Conservation (phyloP, 2,329 filamentous ascomycete species). For the Mollisiaceae sp. region DNA sequence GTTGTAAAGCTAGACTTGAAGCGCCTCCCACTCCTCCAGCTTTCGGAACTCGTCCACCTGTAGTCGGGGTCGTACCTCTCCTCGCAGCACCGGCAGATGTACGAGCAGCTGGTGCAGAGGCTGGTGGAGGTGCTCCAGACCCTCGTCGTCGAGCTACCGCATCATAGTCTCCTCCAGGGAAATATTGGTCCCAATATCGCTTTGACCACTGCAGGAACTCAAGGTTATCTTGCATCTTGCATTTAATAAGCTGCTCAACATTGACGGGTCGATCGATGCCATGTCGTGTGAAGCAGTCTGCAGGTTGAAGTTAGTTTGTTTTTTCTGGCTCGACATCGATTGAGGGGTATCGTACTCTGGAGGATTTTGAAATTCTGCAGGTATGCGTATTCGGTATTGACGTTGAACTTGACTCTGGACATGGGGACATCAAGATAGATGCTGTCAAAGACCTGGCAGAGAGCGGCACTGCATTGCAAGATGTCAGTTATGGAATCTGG, state of each 20-base stretch:
- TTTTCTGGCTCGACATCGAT: constrained; percentile 14
- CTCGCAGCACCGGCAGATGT: constrained; percentile 53
- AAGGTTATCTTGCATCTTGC: constrained; percentile 99
- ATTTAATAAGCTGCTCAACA: constrained; percentile 89
- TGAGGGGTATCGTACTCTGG: constrained; percentile 67
- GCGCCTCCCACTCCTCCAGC: constrained; percentile 56
- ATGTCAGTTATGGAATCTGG: constrained; percentile 20
- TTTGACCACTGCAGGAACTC: constrained; percentile 98
- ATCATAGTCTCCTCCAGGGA: constrained; percentile 96
- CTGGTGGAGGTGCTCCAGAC: constrained; percentile 61
- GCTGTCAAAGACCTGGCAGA: constrained; percentile 98
- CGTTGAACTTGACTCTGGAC: constrained; percentile 97
- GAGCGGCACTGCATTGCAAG: constrained; percentile 70
- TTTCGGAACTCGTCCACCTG: constrained; percentile 50
- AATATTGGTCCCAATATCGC: constrained; percentile 97
- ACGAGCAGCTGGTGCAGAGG: constrained; percentile 54
- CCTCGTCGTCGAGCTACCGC: constrained; percentile 85
- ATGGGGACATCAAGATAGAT: constrained; percentile 97
- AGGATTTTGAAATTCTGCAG: constrained; percentile 98
- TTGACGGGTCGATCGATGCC: constrained; percentile 88
- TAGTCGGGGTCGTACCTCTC: constrained; percentile 48
- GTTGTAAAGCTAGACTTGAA: constrained; percentile 73
- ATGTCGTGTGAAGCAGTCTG: constrained; percentile 85
- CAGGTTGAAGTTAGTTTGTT: constrained; percentile 19
- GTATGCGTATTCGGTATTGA: constrained; percentile 95